Percentiles rank a stretch among this genome's conserved stretches.
phyloP scores from a whole-genome alignment of 371 early-diverging fungal genomes.

The Homolaphlyctis polyrhiza region DNA sequence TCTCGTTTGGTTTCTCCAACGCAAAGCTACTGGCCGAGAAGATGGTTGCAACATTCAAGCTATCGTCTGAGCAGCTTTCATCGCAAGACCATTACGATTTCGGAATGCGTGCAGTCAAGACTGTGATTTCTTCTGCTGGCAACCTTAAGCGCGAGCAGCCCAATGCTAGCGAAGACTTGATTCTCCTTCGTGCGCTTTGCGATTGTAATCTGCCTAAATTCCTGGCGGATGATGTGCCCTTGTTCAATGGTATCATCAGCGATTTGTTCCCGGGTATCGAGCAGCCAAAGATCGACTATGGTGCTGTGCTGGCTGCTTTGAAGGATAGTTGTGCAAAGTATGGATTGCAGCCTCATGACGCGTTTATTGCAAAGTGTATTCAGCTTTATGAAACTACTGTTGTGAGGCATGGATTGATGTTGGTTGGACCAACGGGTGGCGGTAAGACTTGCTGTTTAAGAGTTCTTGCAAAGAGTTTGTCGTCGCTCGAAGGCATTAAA shows the following conservation, averaged over 20 bases:
- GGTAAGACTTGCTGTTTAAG: slow-evolving; percentile 49
- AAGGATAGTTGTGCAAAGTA: slow-evolving; percentile 31
- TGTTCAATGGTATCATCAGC: slow-evolving; percentile 57
- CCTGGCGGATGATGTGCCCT: slow-evolving; percentile 54
- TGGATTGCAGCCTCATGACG: slow-evolving; percentile 38
- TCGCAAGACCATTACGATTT: slow-evolving; percentile 63
- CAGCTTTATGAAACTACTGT: slow-evolving; percentile 57
- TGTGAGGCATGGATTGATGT: slow-evolving; percentile 57
- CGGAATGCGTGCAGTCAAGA: slow-evolving; percentile 60
- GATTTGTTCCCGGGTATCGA: slow-evolving; percentile 55
- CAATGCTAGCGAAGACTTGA: slow-evolving; percentile 44
- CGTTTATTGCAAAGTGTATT: slow-evolving; percentile 53
- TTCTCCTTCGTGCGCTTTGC: slow-evolving; percentile 51
- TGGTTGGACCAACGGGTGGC: slow-evolving; percentile 58
- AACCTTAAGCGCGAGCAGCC: slow-evolving; percentile 54
- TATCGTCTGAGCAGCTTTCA: slow-evolving; percentile 54
- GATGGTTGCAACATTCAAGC: slow-evolving; percentile 59
- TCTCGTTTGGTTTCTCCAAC: slow-evolving; percentile 55
- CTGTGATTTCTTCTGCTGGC: slow-evolving; percentile 56
- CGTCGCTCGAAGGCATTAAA: slow-evolving; percentile 28
- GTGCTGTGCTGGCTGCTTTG: slow-evolving; percentile 37
- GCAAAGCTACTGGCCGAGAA: slow-evolving; percentile 53
- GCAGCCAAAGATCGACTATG: slow-evolving; percentile 48
- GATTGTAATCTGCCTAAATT: slow-evolving; percentile 59
- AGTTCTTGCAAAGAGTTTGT: slow-evolving; percentile 34